Base-by-base conservation (phyloP, 164 flowering plant species). In the Stephania japonica region DNA sequence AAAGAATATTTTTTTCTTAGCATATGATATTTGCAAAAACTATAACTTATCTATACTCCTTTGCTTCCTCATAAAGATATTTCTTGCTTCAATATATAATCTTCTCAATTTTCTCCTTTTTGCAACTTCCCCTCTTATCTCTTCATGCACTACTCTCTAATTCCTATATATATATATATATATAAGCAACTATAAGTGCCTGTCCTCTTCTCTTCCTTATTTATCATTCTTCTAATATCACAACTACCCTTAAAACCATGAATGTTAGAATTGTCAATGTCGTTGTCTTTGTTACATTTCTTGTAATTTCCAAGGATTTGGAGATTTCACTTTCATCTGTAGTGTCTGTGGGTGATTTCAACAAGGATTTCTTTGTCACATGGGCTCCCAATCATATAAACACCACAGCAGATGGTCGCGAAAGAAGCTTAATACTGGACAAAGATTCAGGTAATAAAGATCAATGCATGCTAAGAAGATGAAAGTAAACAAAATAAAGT, bases 361-460 rank as follows among this genome's bases (percentile, higher is more conserved):
- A 88, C 70, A 84, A 86, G 80, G 97, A 94, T 79, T 94, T 94
- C 90, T 86, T 77, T 11, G 79, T 87, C 9, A 81, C 81, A 43
- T 94, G 97, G 97, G 80, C 97, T 64, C 93, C 97, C 69, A 81
- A 59, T 80, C 92, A 94, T 82, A 80, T 92, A 4, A 89, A 89
- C 71, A 94, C 98, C 70, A 91, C 98, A 4, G 79, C 79, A 3
- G 93, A 92, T 81, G 97, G 97, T 73, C 80, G 70, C 38, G 70
- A 76, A 72, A 84, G 92, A 77, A 90, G 86, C 83, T 76, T 94
- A 70, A 84, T 27, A 74, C 95, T 94, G 64, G 97, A 91, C 74
- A 73, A 82, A 77, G 80, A 88, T 65, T 94, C 98, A 13, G 97
- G 98, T 92, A 78, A 0, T 56, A 2, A 3, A 18, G 11, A 47